Base-by-base conservation (phyloP, 2,329 filamentous ascomycete species). In the Xenoacremonium recifei region DNA sequence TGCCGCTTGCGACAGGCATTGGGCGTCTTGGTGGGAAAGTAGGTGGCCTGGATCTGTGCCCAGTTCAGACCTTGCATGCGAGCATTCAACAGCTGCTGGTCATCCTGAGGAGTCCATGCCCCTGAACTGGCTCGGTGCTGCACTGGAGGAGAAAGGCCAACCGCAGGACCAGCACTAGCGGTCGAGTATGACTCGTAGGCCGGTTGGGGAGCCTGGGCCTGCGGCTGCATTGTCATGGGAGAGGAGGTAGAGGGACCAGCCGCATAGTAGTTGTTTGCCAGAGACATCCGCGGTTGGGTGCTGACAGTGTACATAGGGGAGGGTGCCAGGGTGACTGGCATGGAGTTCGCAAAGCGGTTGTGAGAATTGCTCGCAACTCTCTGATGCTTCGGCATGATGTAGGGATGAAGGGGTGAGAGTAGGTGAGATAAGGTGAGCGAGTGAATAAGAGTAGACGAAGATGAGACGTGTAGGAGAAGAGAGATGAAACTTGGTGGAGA, bases 1-100 rank as follows among this genome's bases (percentile, higher is more conserved):
- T 95, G 89, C 41, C 89, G 81, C 70, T 95, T 95, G 50, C 89
- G 87, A 68, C 89, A 95, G 15, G 90, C 90, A 62, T 93, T 93
- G 44, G 85, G 71, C 7, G 80, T 82, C 71, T 95, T 95, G 62
- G 68, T 75, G 1, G 84, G 85, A 62, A 95, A 95, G 66, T 89
- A 81, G 48, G 76, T 79, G 47, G 75, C 74, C 55, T 89, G 84
- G 60, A 95, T 93, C 55, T 88, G 84, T 40, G 80, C 78, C 89
- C 89, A 95, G 66, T 91, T 92, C 62, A 90, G 76, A 18, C 87
- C 86, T 57, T 84, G 80, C 35, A 84, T 79, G 39, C 89, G 80
- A 13, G 88, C 87, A 32, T 72, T 69, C 48, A 92, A 72, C 32
- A 95, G 77, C 27, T 80, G 80, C 55, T 85, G 77, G 64, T 95